Evolutionary conservation across 768 basidiomycete species (phyloP).

Genomic region (Rhodosporidiobolus odoratus): DNA sequence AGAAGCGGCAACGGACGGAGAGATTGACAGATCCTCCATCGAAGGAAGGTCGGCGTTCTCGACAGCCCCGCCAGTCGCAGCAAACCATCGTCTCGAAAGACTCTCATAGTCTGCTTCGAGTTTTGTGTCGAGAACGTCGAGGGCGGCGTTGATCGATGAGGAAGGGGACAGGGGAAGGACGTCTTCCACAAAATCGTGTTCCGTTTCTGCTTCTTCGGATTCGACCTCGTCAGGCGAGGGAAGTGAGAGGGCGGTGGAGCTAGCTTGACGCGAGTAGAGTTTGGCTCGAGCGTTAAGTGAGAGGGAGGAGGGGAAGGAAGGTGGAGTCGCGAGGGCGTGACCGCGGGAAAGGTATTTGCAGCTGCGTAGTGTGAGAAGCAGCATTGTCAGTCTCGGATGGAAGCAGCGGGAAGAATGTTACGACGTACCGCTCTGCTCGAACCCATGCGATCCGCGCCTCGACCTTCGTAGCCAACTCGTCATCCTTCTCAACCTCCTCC

Average conservation of each 20-base stretch:
- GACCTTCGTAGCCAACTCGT: constrained; percentile 70
- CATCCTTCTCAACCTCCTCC: constrained; percentile 79
- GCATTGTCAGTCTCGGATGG: background rate
- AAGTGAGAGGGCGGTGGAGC: constrained; percentile 53
- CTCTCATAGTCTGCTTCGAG: constrained; percentile 53
- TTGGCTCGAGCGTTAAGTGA: constrained; percentile 65
- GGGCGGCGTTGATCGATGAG: constrained; percentile 32
- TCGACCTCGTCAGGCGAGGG: background rate
- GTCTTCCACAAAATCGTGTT: constrained; percentile 43
- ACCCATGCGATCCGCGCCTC: constrained; percentile 61
- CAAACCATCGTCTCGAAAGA: constrained; percentile 55
- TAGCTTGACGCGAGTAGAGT: constrained; percentile 69
- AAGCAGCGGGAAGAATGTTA: background rate
- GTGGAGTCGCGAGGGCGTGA: constrained; percentile 51
- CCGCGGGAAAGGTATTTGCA: constrained; percentile 71
- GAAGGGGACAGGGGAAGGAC: constrained; percentile 57
- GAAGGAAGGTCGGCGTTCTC: background rate
- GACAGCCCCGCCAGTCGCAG: constrained; percentile 18
- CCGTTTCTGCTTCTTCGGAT: constrained; percentile 35
- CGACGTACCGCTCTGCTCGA: constrained; percentile 60
- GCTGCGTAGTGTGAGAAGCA: constrained; percentile 50
- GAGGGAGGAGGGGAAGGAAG: constrained; percentile 65
- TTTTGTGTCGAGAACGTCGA: constrained; percentile 56
- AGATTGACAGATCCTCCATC: constrained; percentile 12
- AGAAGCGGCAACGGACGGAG: too few relatives aligned